phyloP scores from a whole-genome alignment of 306 rosid species.

The Cucurbita maxima region DNA sequence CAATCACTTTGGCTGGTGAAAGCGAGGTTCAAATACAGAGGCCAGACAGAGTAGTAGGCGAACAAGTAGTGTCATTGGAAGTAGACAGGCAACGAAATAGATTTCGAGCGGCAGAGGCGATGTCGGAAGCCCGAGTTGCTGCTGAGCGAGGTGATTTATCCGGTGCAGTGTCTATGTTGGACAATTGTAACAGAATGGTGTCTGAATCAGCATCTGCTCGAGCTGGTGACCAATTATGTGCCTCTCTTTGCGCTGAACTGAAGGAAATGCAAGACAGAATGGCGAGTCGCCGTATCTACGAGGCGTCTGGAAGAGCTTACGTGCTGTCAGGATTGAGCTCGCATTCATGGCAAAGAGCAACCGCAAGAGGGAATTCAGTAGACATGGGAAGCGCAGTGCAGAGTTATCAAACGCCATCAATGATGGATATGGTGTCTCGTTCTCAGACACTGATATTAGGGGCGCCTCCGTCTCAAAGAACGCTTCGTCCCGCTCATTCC shows the following conservation, averaged over 20 bases:
- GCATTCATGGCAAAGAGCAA: conserved; percentile 91
- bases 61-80: conserved; percentile 44
- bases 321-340: conserved; percentile 82
- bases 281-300: conserved; percentile 59
- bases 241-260: conserved; percentile 50
- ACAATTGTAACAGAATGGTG: conserved; percentile 33
- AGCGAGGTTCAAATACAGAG: conserved; percentile 60
- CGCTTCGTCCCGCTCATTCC: background rate
- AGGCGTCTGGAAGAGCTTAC: conserved; percentile 82
- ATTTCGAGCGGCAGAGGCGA: conserved; percentile 51
- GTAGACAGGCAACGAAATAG: conserved; percentile 81
- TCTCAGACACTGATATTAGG: conserved; percentile 18
- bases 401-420: conserved; percentile 71
- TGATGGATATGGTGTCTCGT: conserved; percentile 74
- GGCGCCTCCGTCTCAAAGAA: background rate
- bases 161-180: conserved; percentile 56
- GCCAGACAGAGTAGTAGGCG: conserved; percentile 31
- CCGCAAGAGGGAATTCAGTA: conserved; percentile 84
- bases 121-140: conserved; percentile 59
- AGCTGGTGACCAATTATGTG: conserved; percentile 51
- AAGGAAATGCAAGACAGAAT: conserved; percentile 94
- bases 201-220: conserved; percentile 46
- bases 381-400: conserved; percentile 48
- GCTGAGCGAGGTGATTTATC: conserved; percentile 60
- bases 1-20: conserved; percentile 24